Evolutionary conservation across 2,329 filamentous ascomycete genomes (phyloP), one percentile per base, ranked within the genome.

Genomic region (Aspergillus chevalieri): DNA sequence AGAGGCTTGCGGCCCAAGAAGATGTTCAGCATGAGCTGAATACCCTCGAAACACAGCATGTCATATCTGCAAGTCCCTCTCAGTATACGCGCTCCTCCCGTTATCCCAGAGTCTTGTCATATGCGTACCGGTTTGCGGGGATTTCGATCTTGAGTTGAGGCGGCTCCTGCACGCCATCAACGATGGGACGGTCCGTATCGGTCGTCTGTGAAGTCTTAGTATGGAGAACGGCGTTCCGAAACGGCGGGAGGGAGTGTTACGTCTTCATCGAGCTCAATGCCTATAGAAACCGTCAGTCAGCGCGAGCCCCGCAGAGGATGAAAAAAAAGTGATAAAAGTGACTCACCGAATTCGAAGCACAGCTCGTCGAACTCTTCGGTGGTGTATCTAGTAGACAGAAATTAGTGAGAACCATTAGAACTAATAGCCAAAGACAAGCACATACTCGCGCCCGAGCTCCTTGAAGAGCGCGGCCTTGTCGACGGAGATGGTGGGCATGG

Each of bases 121-220:
- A 28, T 26, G 61, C 84, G 74, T 84, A 91, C 74, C 89, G 84
- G 74, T 97, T 97, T 65, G 93, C 92, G 55, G 91, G 90, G 63
- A 97, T 95, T 72, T 97, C 92, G 66, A 98, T 97, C 79, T 96
- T 96, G 65, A 97, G 82, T 74, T 97, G 89, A 49, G 93, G 86
- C 46, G 89, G 83, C 73, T 95, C 89, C 72, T 94, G 87, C 60
- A 85, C 82, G 67, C 86, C 86, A 74, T 89, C 80, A 63, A 87
- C 80, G 51, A 86, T 75, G 28, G 87, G 87, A 43, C 88, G 79
- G 57, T 89, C 83, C 50, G 82, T 78, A 63, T 88, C 79, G 59
- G 89, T 86, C 45, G 88, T 93, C 75, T 74, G 61, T 49, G 45
- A 57, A 55, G 51, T 49, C 36, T 67, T 50, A 66, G 61, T 39